These are phyloP conservation scores for Planoprotostelium fungivorum DNA, from an alignment of 78 protist species.

Conservation along the genomic window DNA sequence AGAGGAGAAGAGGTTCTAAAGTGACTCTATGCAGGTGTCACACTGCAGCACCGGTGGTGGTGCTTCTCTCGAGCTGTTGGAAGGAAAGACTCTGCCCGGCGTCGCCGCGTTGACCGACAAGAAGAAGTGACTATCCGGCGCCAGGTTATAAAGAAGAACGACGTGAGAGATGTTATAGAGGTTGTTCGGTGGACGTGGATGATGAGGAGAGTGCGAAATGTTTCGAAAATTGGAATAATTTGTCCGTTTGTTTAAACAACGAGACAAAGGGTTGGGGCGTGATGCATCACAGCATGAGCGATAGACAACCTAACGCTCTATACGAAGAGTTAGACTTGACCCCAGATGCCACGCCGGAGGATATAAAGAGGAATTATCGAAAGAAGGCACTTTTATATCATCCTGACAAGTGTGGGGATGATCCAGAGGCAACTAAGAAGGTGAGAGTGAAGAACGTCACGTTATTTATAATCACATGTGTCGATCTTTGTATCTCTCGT, in stretches of 20 bases:
- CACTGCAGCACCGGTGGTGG: slow-evolving; percentile 99
- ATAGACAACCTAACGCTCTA: neutral
- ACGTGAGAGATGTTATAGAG: too few relatives aligned
- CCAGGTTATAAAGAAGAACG: too few relatives aligned
- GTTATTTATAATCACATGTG: neutral
- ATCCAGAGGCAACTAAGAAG: neutral
- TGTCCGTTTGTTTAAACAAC: too few relatives aligned
- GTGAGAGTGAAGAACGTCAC: too few relatives aligned
- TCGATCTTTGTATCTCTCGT: neutral
- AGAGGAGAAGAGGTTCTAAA: neutral
- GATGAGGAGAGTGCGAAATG: too few relatives aligned
- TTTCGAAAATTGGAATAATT: too few relatives aligned
- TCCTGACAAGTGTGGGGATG: neutral
- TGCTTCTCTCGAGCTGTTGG: slow-evolving; percentile 98
- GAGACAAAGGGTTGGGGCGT: too few relatives aligned
- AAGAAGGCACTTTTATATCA: neutral
- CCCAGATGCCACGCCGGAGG: neutral
- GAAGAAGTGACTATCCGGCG: too few relatives aligned
- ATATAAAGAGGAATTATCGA: neutral
- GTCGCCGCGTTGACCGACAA: slow-evolving; percentile 48
- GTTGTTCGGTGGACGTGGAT: too few relatives aligned
- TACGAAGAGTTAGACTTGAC: neutral
- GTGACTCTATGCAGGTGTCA: neutral
- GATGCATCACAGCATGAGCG: too few relatives aligned
- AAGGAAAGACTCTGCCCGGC: slow-evolving; percentile 83